Percentiles rank a stretch among this genome's conserved stretches.
phyloP scores from a whole-genome alignment of 148 eudicot genomes.

The Spergularia bocconei region DNA sequence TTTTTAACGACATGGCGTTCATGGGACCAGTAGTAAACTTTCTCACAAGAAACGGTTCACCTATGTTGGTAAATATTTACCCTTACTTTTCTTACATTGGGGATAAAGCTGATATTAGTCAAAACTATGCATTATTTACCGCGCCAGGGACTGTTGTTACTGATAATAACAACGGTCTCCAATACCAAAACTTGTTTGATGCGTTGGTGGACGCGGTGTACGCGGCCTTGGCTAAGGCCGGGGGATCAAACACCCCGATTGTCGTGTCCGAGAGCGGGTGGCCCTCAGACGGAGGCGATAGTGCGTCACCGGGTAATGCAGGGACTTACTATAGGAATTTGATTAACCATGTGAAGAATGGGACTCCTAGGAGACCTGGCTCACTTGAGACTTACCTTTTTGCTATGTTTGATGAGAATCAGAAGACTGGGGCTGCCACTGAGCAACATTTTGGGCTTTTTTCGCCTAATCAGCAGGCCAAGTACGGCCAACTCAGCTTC shows the following conservation, averaged over 20 bases:
- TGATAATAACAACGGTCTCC: constrained; percentile 18
- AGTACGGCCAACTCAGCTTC: constrained; percentile 24
- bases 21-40: constrained; percentile 27
- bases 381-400: constrained; percentile 28
- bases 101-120: not conserved
- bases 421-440: constrained; percentile 7
- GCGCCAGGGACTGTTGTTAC: constrained; percentile 12
- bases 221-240: constrained; percentile 21
- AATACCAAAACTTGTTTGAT: constrained; percentile 38
- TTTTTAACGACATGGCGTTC: constrained; percentile 8
- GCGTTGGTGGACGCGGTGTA: constrained; percentile 25
- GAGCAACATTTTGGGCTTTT: constrained; percentile 40
- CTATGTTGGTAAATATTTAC: constrained; percentile 36
- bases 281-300: constrained; percentile 9
- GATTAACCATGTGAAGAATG: constrained; percentile 27
- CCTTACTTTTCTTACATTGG: constrained; percentile 23
- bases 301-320: constrained; percentile 23
- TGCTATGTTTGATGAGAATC: constrained; percentile 38
- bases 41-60: constrained; percentile 18
- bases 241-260: constrained; percentile 3
- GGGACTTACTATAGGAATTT: constrained; percentile 28
- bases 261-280: constrained; percentile 25
- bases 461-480: constrained; percentile 20
- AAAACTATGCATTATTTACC: constrained; percentile 35
- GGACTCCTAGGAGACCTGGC: constrained; percentile 28